Base-by-base conservation (phyloP, 192 early-diverging fungal species). In the Dispira parvispora region DNA sequence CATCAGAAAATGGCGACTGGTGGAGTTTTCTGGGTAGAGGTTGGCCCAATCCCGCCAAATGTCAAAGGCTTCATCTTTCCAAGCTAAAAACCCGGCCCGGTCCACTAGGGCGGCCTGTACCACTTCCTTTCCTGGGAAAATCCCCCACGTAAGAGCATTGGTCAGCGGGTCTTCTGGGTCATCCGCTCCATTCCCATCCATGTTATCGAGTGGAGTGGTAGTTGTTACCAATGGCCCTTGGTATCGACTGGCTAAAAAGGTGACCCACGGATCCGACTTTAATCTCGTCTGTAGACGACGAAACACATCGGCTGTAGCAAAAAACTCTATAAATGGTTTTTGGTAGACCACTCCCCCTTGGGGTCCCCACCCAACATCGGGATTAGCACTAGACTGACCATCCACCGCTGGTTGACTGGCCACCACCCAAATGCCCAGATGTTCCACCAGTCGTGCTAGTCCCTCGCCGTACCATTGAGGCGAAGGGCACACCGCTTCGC, bases 281-380 rank as follows among this genome's bases (percentile, higher is more conserved):
- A 94, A 86, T 66, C 79, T 79, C 49, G 74, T 69, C 42, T 93
- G 74, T 16, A 98, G 78, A n/a, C 64, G 68, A 55, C 82, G 84
- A 57, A 96, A 73, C 54, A 71, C 65, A 5, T 71, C 75, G 10
- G 83, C 78, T 1, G 85, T 76, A 26, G 93, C 80, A 74, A 97
- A 99, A 70, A 93, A 92, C 71, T 99, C 96, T 47, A 99, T 76
- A 74, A 96, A 99, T 25, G 94, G 90, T 78, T 98, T 98, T 74
- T 98, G 95, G 78, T 92, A 99, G 0, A 97, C 86, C 65, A 88
- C 94, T 4, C 94, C 96, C 68, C 91, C 87, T 64, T 85, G 87
- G 47, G 96, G 96, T 21, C 96, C 96, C 96, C 96, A 99, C 38
- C 96, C 96, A 68, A 83, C 84, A 25, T 83, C 64, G 18, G 74